Percentiles rank a stretch among this genome's conserved stretches.
Conservation (phyloP, 352 stramenopile genomes). For the Phytophthora sp. region DNA sequence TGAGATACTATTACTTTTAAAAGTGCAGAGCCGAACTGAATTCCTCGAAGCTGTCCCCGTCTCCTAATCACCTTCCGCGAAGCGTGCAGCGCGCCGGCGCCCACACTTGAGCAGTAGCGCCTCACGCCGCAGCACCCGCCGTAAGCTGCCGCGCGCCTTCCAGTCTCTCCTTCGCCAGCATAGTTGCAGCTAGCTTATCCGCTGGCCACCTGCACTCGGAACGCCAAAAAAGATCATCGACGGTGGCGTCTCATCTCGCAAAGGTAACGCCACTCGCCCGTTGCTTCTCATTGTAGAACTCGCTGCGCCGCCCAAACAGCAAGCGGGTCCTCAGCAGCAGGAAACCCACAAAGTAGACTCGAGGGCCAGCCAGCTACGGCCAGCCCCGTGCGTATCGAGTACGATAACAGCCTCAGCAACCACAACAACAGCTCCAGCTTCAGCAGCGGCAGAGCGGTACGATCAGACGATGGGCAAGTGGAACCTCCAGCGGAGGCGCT, state of each 20-base stretch:
- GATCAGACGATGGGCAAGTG: conserved; percentile 41
- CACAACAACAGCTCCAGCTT: conserved; percentile 6
- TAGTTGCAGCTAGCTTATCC: background rate
- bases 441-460: conserved; percentile 1
- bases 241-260: too few species aligned
- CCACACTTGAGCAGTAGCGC: conserved; percentile 23
- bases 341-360: conserved; percentile 2
- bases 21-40: conserved; percentile 15
- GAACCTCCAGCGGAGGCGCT: conserved; percentile 38
- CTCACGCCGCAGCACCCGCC: conserved; percentile 9
- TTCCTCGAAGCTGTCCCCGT: conserved; percentile 11
- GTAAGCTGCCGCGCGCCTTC: conserved; percentile 16
- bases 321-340: background rate
- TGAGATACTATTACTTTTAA: background rate
- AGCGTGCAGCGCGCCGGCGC: too few species aligned
- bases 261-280: conserved; percentile 25
- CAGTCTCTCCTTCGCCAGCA: background rate
- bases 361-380: conserved; percentile 9
- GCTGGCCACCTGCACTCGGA: conserved; percentile 21
- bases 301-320: conserved; percentile 7
- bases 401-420: conserved; percentile 25
- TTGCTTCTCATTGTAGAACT: conserved; percentile 45
- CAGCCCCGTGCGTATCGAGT: conserved; percentile 12
- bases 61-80: conserved; percentile 23
- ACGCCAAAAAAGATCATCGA: conserved; percentile 31